Evolutionary conservation across 2,329 filamentous ascomycete species (phyloP).

Genomic region (Cordyceps fumosorosea): DNA sequence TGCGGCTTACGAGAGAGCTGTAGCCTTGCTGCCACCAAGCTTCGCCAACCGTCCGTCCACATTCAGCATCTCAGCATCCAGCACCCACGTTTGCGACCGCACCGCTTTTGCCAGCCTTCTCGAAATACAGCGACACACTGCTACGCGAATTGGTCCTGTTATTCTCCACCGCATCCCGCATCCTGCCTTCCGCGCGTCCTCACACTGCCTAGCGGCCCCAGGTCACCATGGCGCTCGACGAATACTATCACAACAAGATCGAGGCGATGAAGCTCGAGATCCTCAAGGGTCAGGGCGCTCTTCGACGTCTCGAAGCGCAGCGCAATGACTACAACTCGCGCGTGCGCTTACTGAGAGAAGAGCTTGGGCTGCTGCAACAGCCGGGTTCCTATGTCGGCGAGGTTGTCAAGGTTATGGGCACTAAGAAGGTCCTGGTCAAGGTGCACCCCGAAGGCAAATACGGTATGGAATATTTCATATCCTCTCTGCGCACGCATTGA

Average conservation of each 20-base stretch:
- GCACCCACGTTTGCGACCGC: constrained; percentile 10
- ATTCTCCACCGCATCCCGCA: neutral
- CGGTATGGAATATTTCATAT: constrained; percentile 49
- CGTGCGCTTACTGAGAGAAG: constrained; percentile 88
- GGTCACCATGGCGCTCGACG: constrained; percentile 90
- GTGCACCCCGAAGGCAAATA: constrained; percentile 99
- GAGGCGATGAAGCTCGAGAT: constrained; percentile 99
- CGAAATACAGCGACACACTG: neutral
- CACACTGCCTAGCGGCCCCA: constrained; percentile 12
- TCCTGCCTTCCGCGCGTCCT: neutral
- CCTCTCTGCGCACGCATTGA: neutral
- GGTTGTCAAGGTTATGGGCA: constrained; percentile 99
- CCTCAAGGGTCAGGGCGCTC: constrained; percentile 92
- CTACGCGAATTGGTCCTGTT: constrained; percentile 7
- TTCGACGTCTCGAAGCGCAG: constrained; percentile 92
- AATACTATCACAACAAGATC: constrained; percentile 99
- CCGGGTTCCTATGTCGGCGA: constrained; percentile 97
- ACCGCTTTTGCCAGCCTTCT: neutral
- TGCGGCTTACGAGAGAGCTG: constrained; percentile 21
- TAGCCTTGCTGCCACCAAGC: constrained; percentile 20
- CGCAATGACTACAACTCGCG: constrained; percentile 99
- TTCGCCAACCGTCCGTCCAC: constrained; percentile 15
- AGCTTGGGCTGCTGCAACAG: constrained; percentile 91
- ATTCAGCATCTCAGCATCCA: constrained; percentile 8
- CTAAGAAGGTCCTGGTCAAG: constrained; percentile 98